A percentile compares a stretch with the other conserved stretches of the same genome.
Conservation (phyloP, 1,139 yeast species). For the Candida freyschussii region DNA sequence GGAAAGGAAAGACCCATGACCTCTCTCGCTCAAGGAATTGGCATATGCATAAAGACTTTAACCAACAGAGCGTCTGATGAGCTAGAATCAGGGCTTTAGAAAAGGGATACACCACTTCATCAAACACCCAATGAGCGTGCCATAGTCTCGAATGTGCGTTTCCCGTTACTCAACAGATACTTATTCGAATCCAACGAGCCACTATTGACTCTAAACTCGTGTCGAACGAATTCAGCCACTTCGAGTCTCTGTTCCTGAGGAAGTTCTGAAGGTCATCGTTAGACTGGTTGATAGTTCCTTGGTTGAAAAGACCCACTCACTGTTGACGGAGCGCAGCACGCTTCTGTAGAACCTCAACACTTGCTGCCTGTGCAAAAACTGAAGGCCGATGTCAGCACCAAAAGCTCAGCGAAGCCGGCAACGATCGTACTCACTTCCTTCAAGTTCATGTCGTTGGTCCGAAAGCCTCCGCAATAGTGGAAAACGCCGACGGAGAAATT, state of each 20-base stretch:
- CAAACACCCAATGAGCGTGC: constrained; percentile 2
- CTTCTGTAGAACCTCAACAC: constrained; percentile 12
- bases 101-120: background rate
- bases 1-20: too few species aligned
- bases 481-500: too few species aligned
- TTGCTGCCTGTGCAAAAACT: constrained; percentile 14
- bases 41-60: too few species aligned
- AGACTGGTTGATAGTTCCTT: too few species aligned
- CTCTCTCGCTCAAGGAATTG: too few species aligned
- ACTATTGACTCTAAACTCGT: constrained; percentile 10
- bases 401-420: constrained; percentile 1
- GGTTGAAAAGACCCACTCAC: constrained; percentile 7
- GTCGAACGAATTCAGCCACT: constrained; percentile 4
- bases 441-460: constrained; percentile 33
- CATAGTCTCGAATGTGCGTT: constrained; percentile 4
- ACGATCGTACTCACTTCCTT: constrained; percentile 7
- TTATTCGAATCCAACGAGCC: constrained; percentile 12
- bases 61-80: too few species aligned
- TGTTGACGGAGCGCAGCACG: constrained; percentile 12
- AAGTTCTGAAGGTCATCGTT: constrained; percentile 3
- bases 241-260: constrained; percentile 7
- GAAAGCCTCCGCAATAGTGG: constrained; percentile 28
- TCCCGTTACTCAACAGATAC: constrained; percentile 12
- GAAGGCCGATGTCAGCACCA: background rate
- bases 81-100: constrained; percentile 21